Evolutionary conservation across 345 rosid species (phyloP).

Genomic region (rapeseed (Brassica napus)): Da-Ae NC_063447.1:34644501-34645000

Average conservation of each 20-base stretch:
- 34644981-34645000: too few species aligned
- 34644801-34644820: background rate
- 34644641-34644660: background rate
- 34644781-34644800: background rate
- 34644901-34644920: background rate
- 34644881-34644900: background rate
- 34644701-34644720: too few species aligned
- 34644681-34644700: background rate
- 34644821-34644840: background rate
- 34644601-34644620: background rate
- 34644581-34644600: background rate
- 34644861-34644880: background rate
- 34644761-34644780: background rate
- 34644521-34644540: background rate
- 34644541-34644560: background rate
- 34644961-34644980: background rate
- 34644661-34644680: background rate
- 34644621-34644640: background rate
- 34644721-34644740: too few species aligned
- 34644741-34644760: background rate
- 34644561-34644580: background rate
- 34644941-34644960: background rate
- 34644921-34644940: too few species aligned
- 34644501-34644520: constrained; percentile 22
- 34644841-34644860: background rate